Percentiles rank a stretch among this genome's conserved stretches.
phyloP scores from a whole-genome alignment of 371 early-diverging fungal species.

The Mortierella sp. region DNA sequence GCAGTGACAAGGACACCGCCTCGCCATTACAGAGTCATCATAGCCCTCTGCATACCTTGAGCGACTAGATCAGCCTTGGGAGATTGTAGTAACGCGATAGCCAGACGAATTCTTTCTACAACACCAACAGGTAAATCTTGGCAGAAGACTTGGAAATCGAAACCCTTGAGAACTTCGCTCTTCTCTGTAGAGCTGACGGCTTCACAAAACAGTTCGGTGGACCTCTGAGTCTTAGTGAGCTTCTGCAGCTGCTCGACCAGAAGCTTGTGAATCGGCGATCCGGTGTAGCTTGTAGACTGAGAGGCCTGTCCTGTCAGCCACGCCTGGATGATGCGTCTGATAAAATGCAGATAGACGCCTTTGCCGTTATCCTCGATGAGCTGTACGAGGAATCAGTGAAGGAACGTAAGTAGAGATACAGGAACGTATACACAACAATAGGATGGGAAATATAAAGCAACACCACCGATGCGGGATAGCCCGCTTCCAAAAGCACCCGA shows the following conservation, averaged over 20 bases:
- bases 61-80: constrained; percentile 54
- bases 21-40: no score
- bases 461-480: no score
- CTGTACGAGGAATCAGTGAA: constrained; percentile 35
- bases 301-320: constrained; percentile 51
- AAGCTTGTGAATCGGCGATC: constrained; percentile 57
- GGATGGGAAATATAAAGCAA: no score
- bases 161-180: constrained; percentile 55
- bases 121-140: constrained; percentile 57
- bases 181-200: constrained; percentile 59
- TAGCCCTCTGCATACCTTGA: constrained; percentile 57
- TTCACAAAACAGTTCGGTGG: constrained; percentile 61
- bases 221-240: constrained; percentile 51
- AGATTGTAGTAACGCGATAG: constrained; percentile 58
- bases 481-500: no score
- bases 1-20: no score
- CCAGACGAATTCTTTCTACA: constrained; percentile 59
- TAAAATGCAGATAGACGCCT: constrained; percentile 65
- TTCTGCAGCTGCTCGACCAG: constrained; percentile 61
- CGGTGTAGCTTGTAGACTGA: constrained; percentile 35
- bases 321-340: constrained; percentile 61
- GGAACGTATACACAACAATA: no score
- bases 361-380: constrained; percentile 69
- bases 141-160: constrained; percentile 62
- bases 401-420: no score